Base-by-base conservation (phyloP, 2,329 filamentous ascomycete genomes). In the Sarocladium strictum region DNA sequence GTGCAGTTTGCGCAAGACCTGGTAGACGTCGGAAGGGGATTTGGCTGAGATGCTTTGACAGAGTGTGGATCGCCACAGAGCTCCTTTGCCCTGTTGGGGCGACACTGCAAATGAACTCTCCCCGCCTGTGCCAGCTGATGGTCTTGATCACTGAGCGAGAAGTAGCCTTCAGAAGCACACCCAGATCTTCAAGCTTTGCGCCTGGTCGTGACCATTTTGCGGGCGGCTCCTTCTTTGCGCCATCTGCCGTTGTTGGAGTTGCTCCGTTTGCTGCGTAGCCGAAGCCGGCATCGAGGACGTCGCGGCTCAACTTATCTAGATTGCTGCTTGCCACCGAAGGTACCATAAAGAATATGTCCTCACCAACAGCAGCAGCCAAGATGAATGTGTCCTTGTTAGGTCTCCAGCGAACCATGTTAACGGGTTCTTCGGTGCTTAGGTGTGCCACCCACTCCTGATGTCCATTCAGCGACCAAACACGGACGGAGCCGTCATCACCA, bases 11-110 rank as follows among this genome's bases (percentile, higher is more conserved):
- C 1, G 92, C 80, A 55, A 89, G 78, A 49, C 87, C 90, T 49
- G 90, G 85, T 27, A 83, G 70, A 54, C 78, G 79, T 57, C 90
- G 87, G 83, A 99, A 97, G 24, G 94, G 95, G 60, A 94, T 86
- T 70, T 99, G 94, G 2, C 91, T 97, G 45, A 93, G 81, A 72
- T 99, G 94, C 70, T 96, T 96, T 55, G 89, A 94, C 58, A 99
- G 77, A 0, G 93, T 97, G 74, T 99, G 94, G 58, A 99, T 96
- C 54, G 90, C 87, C 53, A 99, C 90, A 3, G 94, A 90, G 64
- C 83, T 86, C 61, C 83, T 81, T 65, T 89, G 85, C 29, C 88
- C 88, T 12, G 81, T 80, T 1, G 94, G 91, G 51, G 90, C 95
- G 21, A 97, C 90, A 1, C 92, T 95, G 61, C 90, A 87, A 65